A percentile compares a stretch with the other conserved stretches of the same genome.
These are phyloP conservation scores for Lathyrus aphaca DNA, from an alignment of 306 rosid species.

Conservation along the genomic window DNA sequence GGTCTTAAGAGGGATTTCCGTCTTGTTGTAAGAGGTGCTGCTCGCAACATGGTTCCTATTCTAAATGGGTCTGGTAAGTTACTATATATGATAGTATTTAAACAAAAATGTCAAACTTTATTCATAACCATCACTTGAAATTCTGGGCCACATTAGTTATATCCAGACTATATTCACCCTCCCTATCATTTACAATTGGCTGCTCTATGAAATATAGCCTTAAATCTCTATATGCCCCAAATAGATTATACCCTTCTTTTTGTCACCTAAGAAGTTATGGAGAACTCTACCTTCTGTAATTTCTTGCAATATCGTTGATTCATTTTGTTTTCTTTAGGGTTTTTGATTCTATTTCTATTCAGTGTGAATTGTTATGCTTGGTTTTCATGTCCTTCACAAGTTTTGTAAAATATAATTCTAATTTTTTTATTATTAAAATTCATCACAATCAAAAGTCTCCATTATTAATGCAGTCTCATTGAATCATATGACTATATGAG, in stretches of 20 bases:
- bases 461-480: neutral
- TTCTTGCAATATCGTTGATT: neutral
- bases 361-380: neutral
- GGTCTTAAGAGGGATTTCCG: slow-evolving; percentile 99
- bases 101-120: slow-evolving; percentile 16
- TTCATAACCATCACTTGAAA: slow-evolving; percentile 33
- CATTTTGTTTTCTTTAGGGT: neutral
- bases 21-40: slow-evolving; percentile 97
- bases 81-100: slow-evolving; percentile 21
- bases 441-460: slow-evolving; percentile 3
- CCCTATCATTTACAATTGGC: slow-evolving; percentile 7
- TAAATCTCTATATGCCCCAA: neutral
- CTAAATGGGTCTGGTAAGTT: slow-evolving; percentile 95
- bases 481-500: neutral
- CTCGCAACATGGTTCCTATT: slow-evolving; percentile 87
- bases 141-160: slow-evolving; percentile 8
- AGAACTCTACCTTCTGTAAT: slow-evolving; percentile 8
- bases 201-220: slow-evolving; percentile 15
- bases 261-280: slow-evolving; percentile 11
- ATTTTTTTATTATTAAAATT: slow-evolving; percentile 9
- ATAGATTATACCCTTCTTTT: slow-evolving; percentile 5
- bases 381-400: slow-evolving; percentile 28
- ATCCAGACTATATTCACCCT: slow-evolving; percentile 18
- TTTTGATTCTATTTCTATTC: slow-evolving; percentile 1
- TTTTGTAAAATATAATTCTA: slow-evolving; percentile 22